Evolutionary conservation across 177 flowering plant species (phyloP), one percentile per base, ranked within the genome.

Genomic region (Telopea speciosissima): DNA sequence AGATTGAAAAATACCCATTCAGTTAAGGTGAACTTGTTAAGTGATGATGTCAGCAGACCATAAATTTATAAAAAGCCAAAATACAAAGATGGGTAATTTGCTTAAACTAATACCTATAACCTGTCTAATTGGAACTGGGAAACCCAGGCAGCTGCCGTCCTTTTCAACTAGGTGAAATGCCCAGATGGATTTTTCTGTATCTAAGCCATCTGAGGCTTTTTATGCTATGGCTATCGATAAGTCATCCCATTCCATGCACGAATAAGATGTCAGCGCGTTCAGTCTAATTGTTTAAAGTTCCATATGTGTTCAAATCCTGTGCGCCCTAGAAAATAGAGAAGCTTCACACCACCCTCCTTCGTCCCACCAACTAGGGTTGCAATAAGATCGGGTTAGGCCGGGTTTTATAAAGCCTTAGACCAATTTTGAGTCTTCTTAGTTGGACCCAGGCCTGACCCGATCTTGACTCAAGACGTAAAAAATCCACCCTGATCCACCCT

Each of bases 291-390:
- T 44, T 73, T 31, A 14, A 65, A 26, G 7, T 62, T 24, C 76
- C 71, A 25, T 73, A 54, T 54, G 71, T 49, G 8, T 62, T 74
- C 44, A 68, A 69, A 65, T 68, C 68, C 33, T 74, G 72, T 74
- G 68, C 44, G 10, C 19, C 8, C 21, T 65, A 68, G 24, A 68
- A 74, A 56, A 68, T 72, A n/a, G n/a, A n/a, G n/a, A n/a, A n/a
- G n/a, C n/a, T n/a, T n/a, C n/a, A n/a, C n/a, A n/a, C n/a, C n/a
- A n/a, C n/a, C n/a, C n/a, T n/a, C n/a, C n/a, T n/a, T n/a, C n/a
- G n/a, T n/a, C n/a, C n/a, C n/a, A n/a, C n/a, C n/a, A n/a, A n/a
- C n/a, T n/a, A n/a, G n/a, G n/a, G n/a, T n/a, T n/a, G n/a, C n/a
- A n/a, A n/a, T n/a, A n/a, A n/a, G n/a, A n/a, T n/a, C n/a, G n/a